Evolutionary conservation across 306 rosid species (phyloP).

Genomic region (Fragaria ananassa): DNA sequence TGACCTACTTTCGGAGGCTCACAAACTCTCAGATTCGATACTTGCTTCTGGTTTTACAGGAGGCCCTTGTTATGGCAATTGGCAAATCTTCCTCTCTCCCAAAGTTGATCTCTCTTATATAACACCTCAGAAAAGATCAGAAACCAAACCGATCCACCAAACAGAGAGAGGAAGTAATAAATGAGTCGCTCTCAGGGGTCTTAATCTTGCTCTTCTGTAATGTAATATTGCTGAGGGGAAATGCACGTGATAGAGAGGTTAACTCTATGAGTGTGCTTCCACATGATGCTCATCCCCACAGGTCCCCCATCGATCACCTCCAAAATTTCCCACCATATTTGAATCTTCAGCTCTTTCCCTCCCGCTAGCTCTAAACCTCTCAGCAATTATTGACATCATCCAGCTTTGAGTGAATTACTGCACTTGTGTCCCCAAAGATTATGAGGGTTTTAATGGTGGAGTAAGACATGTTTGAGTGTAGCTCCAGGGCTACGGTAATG

Average conservation of each 20-base stretch:
- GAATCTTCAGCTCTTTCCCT: conserved; percentile 25
- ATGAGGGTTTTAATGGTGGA: neutral
- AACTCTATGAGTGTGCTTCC: conserved; percentile 26
- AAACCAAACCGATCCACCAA: conserved; percentile 11
- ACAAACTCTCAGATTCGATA: neutral
- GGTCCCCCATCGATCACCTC: neutral
- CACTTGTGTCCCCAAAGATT: neutral
- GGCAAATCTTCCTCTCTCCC: neutral
- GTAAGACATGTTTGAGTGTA: neutral
- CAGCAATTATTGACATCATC: neutral
- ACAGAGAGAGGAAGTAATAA: neutral
- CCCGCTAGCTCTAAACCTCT: conserved; percentile 5
- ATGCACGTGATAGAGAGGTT: conserved; percentile 42
- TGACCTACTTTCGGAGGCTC: conserved; percentile 28
- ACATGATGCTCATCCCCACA: conserved; percentile 25
- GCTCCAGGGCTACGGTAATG: neutral
- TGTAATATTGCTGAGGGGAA: conserved; percentile 18
- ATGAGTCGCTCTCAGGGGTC: conserved; percentile 30
- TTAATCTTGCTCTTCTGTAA: conserved; percentile 34
- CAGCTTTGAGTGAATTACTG: neutral
- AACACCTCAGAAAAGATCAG: neutral
- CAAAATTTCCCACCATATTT: conserved; percentile 8
- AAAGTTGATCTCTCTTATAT: neutral
- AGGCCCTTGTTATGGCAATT: neutral
- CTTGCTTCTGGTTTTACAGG: neutral